Evolutionary conservation across 306 rosid genomes (phyloP), one percentile per base, ranked within the genome.

Genomic region (Hippophae tibetana): DNA sequence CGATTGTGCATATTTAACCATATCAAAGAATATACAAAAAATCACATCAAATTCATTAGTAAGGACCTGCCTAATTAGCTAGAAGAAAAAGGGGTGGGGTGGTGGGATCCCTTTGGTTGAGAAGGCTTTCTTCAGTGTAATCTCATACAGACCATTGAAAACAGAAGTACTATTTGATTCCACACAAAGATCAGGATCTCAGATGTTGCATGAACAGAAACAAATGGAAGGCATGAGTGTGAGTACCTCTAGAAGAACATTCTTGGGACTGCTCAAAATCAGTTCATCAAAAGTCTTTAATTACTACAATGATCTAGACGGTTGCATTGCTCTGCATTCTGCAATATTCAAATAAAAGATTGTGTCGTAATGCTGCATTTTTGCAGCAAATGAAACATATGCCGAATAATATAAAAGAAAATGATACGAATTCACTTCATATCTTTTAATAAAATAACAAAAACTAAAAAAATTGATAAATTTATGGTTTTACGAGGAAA

Each of bases 171-270:
- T 51, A 49, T 44, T 42, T 47, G 10, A 7, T 56, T 46, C 11
- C 43, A 45, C 7, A 49, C 54, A 44, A 59, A 48, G 47, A 6
- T 18, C 23, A 1, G 23, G 49, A 61, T 59, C 10, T 54, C 55
- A 49, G 55, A 50, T 40, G 55, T 25, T n/a, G 43, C 42, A 51
- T 64, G 23, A 1, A 42, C 56, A 52, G 18, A 55, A 58, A 50
- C 9, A 49, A 40, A 62, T 14, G 57, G 53, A 64, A 59, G 59
- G 52, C 52, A 57, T 47, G 53, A 56, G 51, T 46, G 54, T 14
- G 42, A 81, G 69, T 81, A 92, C 99, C 95, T 92, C 97, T 56
- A 92, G 79, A 67, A 88, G 67, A 59, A 88, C 90, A 72, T 81
- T 82, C 72, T 84, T 82, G 68, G 76, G 60, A 61, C 81, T 82